Evolutionary conservation across 257 asterid species (phyloP).

Genomic region (Solanum clarkiae): DNA sequence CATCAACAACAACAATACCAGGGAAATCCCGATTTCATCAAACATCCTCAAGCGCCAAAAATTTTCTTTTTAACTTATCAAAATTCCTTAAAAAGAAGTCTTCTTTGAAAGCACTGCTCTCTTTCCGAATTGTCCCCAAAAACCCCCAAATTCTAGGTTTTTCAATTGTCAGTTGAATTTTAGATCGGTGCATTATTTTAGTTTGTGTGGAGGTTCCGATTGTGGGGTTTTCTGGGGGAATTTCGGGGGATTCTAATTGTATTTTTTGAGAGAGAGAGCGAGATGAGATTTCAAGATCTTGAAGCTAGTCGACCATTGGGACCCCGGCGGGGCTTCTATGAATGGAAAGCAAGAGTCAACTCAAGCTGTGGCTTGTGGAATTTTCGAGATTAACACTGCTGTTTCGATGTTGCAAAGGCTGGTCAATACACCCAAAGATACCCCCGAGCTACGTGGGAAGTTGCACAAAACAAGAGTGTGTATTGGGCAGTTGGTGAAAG

Average conservation of each 20-base stretch:
- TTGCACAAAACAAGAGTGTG: slow-evolving; percentile 70
- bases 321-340: slow-evolving; percentile 23
- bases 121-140: too few species aligned
- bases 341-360: slow-evolving; percentile 81
- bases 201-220: slow-evolving; percentile 2
- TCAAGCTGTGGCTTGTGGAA: slow-evolving; percentile 83
- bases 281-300: slow-evolving; percentile 91
- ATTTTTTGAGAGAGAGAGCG: not conserved
- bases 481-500: slow-evolving; percentile 73
- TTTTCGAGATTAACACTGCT: slow-evolving; percentile 84
- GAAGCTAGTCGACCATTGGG: slow-evolving; percentile 70
- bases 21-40: too few species aligned
- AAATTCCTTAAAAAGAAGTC: too few species aligned
- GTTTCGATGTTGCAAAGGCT: slow-evolving; percentile 84
- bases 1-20: too few species aligned
- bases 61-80: too few species aligned
- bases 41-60: too few species aligned
- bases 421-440: slow-evolving; percentile 89
- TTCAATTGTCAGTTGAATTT: too few species aligned
- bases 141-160: too few species aligned
- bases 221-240: not conserved
- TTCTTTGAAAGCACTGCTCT: too few species aligned
- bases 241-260: not conserved
- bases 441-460: slow-evolving; percentile 42
- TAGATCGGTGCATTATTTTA: not conserved